A percentile compares a stretch with the other conserved stretches of the same genome.
phyloP scores from a whole-genome alignment of 2,329 filamentous ascomycete genomes.

The Curvularia eragrostidis region DNA sequence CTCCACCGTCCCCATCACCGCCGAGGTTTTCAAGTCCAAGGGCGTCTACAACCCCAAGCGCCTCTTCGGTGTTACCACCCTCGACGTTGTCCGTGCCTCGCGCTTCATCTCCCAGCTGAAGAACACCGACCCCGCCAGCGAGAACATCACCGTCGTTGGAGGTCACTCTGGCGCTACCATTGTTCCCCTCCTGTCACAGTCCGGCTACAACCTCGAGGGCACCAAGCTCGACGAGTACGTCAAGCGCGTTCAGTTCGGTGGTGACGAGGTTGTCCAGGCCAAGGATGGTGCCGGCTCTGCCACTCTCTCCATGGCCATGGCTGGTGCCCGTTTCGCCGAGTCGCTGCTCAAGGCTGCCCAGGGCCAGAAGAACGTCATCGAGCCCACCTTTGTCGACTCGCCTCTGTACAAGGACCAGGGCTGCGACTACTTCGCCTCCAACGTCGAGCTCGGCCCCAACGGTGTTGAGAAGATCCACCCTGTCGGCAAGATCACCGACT shows the following conservation, averaged over 20 bases:
- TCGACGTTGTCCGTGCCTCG: conserved; percentile 96
- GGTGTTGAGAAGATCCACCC: conserved; percentile 94
- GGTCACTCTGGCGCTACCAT: conserved; percentile 99
- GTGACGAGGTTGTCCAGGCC: conserved; percentile 98
- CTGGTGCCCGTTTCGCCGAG: conserved; percentile 85
- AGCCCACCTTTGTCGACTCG: conserved; percentile 97
- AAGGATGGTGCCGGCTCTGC: conserved; percentile 98
- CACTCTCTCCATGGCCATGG: conserved; percentile 98
- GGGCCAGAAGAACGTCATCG: conserved; percentile 92
- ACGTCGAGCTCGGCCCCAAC: conserved; percentile 93
- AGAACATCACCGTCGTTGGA: conserved; percentile 95
- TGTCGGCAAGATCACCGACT: conserved; percentile 81
- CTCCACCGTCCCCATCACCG: conserved; percentile 97
- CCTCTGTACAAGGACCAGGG: conserved; percentile 99
- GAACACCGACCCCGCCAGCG: conserved; percentile 84
- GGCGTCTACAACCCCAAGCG: conserved; percentile 99
- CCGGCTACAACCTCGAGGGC: conserved; percentile 83
- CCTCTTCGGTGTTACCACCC: conserved; percentile 98
- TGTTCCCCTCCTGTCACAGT: conserved; percentile 95
- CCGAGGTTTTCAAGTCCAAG: conserved; percentile 93
- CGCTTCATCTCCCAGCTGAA: conserved; percentile 98
- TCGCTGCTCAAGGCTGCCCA: conserved; percentile 89
- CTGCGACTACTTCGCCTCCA: conserved; percentile 94
- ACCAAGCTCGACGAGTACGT: conserved; percentile 77
- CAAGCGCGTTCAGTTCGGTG: conserved; percentile 96